Base-by-base conservation (phyloP, 306 rosid genomes). In the Lotus japonicus region DNA sequence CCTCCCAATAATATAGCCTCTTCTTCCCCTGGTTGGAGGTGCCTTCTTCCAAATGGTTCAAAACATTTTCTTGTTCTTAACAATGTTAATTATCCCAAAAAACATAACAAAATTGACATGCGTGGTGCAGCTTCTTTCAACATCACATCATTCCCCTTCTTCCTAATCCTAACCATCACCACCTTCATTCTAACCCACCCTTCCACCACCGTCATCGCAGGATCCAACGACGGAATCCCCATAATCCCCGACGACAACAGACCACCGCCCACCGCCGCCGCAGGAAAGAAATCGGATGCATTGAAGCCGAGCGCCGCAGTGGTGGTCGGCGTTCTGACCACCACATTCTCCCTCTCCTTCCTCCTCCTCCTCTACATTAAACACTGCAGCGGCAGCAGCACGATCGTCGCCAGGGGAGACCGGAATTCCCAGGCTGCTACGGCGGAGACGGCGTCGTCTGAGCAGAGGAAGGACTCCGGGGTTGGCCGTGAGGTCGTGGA, bases 301-400 rank as follows among this genome's bases (percentile, higher is more conserved):
- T 73, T 90, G 19, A 77, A 66, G 45, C 86, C 94, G 0, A 79
- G 79, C 83, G 68, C 85, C 0, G 65, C 61, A 0, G 58, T 84
- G 2, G 10, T 89, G 0, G 78, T 89, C 3, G 87, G 80, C 2
- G 75, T 68, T 3, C 43, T 90, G 7, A 66, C 86, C 36, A 63
- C 87, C 28, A 10, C 81, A n/a, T 83, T 88, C 70, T 84, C 84
- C 36, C 13, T 90, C 50, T 77, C 80, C 0, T 82, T 92, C 13
- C 81, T 92, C 8, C 64, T 90, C 35, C 89, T 92, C 8, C 88
- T 90, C 53, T 90, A 90, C 59, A 77, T 86, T 26, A 86, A 79
- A 31, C 88, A 89, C 44, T 89, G 89, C 68, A 76, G 53, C 1
- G 56, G 53, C 3, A 73, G 53, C 3, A 73, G 5, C 11, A 9